Evolutionary conservation across 2,329 filamentous ascomycete genomes (phyloP).

Genomic region (Ophiostoma populinum): DNA sequence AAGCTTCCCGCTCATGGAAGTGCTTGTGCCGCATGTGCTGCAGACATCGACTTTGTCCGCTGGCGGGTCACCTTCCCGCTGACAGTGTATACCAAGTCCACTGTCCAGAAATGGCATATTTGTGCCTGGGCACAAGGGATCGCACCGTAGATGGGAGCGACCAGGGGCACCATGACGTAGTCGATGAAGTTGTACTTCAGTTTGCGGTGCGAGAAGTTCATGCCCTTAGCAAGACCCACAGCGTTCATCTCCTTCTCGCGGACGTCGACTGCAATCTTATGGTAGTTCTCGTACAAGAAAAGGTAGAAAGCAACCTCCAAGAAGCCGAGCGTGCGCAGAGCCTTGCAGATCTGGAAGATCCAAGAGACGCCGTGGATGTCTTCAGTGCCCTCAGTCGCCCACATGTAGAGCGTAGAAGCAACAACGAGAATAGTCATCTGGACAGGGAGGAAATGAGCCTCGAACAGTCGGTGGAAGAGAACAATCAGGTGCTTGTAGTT

Average conservation of each 20-base stretch:
- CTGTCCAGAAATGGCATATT: conserved; percentile 52
- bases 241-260: conserved; percentile 50
- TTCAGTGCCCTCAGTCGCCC: conserved; percentile 30
- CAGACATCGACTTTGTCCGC: conserved; percentile 24
- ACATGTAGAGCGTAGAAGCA: conserved; percentile 41
- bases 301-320: conserved; percentile 46
- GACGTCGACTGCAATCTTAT: conserved; percentile 39
- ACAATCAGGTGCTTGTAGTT: conserved; percentile 39
- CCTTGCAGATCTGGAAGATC: conserved; percentile 42
- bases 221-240: conserved; percentile 44
- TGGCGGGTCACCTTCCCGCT: conserved; percentile 49
- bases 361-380: conserved; percentile 37
- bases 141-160: conserved; percentile 50
- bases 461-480: conserved; percentile 51
- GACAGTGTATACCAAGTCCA: conserved; percentile 52
- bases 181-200: conserved; percentile 41
- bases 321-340: conserved; percentile 43
- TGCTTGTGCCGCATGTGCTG: conserved; percentile 6
- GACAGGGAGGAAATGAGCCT: conserved; percentile 54
- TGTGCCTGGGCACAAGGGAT: conserved; percentile 52
- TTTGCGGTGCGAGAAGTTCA: conserved; percentile 45
- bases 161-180: conserved; percentile 47
- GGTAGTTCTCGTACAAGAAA: conserved; percentile 50
- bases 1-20: conserved; percentile 9
- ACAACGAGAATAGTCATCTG: conserved; percentile 49